These are phyloP conservation scores for Coprinellus micaceus DNA, from an alignment of 768 basidiomycete species.

Conservation along the genomic window DNA sequence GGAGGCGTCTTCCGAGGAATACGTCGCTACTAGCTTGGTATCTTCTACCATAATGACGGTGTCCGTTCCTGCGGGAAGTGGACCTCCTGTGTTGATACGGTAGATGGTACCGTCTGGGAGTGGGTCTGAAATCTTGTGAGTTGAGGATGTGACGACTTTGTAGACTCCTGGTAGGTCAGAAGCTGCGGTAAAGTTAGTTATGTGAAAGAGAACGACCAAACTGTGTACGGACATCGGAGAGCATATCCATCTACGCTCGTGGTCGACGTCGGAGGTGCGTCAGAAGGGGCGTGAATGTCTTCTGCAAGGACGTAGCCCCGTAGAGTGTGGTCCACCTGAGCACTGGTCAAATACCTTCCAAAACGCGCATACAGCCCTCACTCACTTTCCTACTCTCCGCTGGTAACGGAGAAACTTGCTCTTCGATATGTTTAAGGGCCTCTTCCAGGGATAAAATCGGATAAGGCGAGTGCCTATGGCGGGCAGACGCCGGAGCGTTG, in stretches of 20 bases:
- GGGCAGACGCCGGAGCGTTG: constrained; percentile 62
- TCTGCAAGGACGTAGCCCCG: constrained; percentile 71
- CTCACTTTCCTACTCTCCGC: constrained; percentile 41
- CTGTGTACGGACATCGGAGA: constrained; percentile 49
- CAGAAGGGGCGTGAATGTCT: constrained; percentile 60
- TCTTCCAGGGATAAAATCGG: constrained; percentile 62
- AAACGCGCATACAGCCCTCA: background rate
- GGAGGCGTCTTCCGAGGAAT: constrained; percentile 26
- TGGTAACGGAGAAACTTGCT: constrained; percentile 42
- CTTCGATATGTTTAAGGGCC: constrained; percentile 56
- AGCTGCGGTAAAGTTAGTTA: constrained; percentile 35
- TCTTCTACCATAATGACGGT: constrained; percentile 93
- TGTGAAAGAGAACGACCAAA: background rate
- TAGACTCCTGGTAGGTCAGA: constrained; percentile 63
- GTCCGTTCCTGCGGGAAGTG: constrained; percentile 71
- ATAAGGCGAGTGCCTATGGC: constrained; percentile 77
- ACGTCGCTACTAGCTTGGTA: constrained; percentile 64
- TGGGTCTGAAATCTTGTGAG: constrained; percentile 42
- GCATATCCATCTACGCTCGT: constrained; percentile 93
- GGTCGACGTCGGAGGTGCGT: constrained; percentile 62
- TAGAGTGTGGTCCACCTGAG: constrained; percentile 57
- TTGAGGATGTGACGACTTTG: constrained; percentile 59
- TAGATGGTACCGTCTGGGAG: constrained; percentile 54
- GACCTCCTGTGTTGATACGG: constrained; percentile 85
- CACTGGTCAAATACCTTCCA: background rate